Evolutionary conservation across 306 rosid species (phyloP).

Genomic region (Ziziphus jujuba): DNA sequence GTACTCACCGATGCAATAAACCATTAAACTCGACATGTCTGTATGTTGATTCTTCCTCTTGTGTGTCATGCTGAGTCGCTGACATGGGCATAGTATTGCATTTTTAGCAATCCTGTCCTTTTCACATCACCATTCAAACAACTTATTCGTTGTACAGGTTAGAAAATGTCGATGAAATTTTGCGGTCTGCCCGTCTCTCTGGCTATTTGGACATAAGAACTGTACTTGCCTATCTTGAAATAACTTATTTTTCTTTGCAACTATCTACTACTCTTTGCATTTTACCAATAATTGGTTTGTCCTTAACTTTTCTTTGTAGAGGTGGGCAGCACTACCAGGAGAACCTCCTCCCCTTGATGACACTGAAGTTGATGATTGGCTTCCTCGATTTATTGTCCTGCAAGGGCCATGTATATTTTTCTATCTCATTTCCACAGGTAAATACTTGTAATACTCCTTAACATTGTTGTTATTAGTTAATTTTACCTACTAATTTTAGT

Average conservation of each 20-base stretch:
- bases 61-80: not conserved
- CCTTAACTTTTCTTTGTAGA: conserved; percentile 32
- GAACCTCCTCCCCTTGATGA: conserved; percentile 88
- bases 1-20: not conserved
- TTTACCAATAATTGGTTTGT: conserved; percentile 18
- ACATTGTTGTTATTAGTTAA: too few relatives aligned
- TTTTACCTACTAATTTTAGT: too few relatives aligned
- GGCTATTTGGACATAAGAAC: conserved; percentile 80
- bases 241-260: conserved; percentile 19
- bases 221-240: conserved; percentile 44
- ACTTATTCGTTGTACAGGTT: conserved; percentile 49
- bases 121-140: conserved; percentile 6
- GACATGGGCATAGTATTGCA: not conserved
- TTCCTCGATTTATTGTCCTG: conserved; percentile 85
- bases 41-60: not conserved
- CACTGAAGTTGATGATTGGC: conserved; percentile 78
- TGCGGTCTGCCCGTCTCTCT: conserved; percentile 79
- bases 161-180: conserved; percentile 73
- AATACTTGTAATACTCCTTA: not conserved
- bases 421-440: conserved; percentile 75
- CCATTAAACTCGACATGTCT: not conserved
- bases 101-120: conserved; percentile 1
- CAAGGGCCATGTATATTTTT: conserved; percentile 73
- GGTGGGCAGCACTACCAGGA: conserved; percentile 84
- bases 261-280: not conserved